A percentile compares a stretch with the other conserved stretches of the same genome.
Evolutionary conservation across 768 basidiomycete genomes (phyloP).

Genomic region (Lyophyllum decastes): DNA sequence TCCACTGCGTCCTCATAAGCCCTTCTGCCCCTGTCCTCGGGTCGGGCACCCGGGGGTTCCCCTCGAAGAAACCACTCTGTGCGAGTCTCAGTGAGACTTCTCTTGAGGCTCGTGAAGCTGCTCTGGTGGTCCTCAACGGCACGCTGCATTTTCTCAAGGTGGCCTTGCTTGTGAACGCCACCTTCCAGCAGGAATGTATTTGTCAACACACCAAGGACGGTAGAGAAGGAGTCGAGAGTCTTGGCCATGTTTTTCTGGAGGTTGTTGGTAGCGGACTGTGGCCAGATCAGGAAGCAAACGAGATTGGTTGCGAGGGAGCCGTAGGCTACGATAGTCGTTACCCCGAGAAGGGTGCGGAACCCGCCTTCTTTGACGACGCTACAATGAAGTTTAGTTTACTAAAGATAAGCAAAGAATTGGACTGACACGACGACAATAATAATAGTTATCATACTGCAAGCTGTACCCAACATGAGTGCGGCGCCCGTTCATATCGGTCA

Average conservation of each 20-base stretch:
- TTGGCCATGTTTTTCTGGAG: constrained; percentile 85
- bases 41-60: constrained; percentile 25
- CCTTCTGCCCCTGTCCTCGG: constrained; percentile 36
- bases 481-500: neutral
- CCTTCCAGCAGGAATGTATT: constrained; percentile 84
- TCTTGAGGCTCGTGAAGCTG: constrained; percentile 88
- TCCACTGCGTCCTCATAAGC: constrained; percentile 88
- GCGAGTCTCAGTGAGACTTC: constrained; percentile 82
- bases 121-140: constrained; percentile 87
- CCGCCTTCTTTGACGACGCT: constrained; percentile 91
- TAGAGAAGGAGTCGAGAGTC: constrained; percentile 86
- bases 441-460: constrained; percentile 84
- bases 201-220: constrained; percentile 80
- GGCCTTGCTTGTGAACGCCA: constrained; percentile 50
- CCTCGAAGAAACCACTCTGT: constrained; percentile 69
- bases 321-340: constrained; percentile 73
- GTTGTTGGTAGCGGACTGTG: constrained; percentile 77
- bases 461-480: constrained; percentile 32
- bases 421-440: constrained; percentile 81
- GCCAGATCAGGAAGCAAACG: constrained; percentile 86
- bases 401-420: neutral
- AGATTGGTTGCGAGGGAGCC: constrained; percentile 81
- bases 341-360: constrained; percentile 69
- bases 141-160: constrained; percentile 65
- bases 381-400: constrained; percentile 3